Evolutionary conservation across 306 rosid genomes (phyloP).

Genomic region (Cucurbita ficifolia): DNA sequence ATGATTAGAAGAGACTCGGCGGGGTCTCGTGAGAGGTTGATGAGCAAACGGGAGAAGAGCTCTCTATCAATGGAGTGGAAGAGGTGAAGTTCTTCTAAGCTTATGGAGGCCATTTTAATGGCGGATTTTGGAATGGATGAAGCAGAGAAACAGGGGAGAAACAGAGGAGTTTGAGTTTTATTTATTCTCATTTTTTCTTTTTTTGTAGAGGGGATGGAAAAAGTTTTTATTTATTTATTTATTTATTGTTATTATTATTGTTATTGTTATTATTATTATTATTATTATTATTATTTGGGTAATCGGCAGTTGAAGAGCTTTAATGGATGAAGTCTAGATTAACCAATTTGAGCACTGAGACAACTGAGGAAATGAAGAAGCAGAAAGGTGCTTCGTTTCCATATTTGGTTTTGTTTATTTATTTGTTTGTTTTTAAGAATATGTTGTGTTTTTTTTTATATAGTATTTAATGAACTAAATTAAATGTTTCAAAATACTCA

Average conservation of each 20-base stretch:
- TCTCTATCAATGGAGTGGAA: constrained; percentile 28
- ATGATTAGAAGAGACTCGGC: constrained; percentile 28
- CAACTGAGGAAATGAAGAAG: background rate
- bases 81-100: constrained; percentile 9
- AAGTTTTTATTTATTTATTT: background rate
- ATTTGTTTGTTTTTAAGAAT: no score
- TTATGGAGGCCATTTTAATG: constrained; percentile 1
- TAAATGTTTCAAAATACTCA: no score
- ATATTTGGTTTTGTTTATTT: background rate
- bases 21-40: constrained; percentile 1
- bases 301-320: background rate
- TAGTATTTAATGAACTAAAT: background rate
- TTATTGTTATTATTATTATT: no score
- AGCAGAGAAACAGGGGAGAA: background rate
- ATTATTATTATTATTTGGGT: no score
- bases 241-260: no score
- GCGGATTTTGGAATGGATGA: background rate
- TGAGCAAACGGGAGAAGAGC: constrained; percentile 21
- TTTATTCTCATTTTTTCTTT: background rate
- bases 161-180: background rate
- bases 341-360: background rate
- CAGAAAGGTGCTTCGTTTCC: background rate
- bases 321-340: background rate
- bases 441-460: background rate
- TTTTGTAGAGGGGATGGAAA: background rate